Percentiles rank a stretch among this genome's conserved stretches.
phyloP scores from a whole-genome alignment of 2,329 filamentous ascomycete species.

The Ascochyta viciae-villosae region DNA sequence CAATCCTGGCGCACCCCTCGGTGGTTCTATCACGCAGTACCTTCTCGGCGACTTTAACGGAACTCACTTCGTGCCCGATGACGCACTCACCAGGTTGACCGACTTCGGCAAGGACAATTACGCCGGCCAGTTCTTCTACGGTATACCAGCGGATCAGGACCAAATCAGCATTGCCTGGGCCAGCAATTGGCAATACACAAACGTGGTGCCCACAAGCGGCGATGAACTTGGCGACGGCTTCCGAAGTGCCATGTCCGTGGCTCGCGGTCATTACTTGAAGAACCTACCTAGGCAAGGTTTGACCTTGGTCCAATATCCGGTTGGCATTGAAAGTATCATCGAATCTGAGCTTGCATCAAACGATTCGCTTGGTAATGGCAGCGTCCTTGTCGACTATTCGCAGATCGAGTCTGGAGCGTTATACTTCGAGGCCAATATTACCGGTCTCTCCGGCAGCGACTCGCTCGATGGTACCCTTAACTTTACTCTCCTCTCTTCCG shows the following conservation, averaged over 20 bases:
- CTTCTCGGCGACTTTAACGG: conserved; percentile 68
- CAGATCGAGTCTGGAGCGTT: conserved; percentile 59
- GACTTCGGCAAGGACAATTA: conserved; percentile 63
- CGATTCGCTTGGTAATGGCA: conserved; percentile 57
- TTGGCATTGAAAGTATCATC: conserved; percentile 58
- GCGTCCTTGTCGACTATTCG: conserved; percentile 60
- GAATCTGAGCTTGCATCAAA: conserved; percentile 53
- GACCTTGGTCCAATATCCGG: conserved; percentile 59
- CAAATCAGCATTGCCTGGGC: conserved; percentile 64
- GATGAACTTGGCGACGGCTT: conserved; percentile 55
- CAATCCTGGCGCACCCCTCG: conserved; percentile 64
- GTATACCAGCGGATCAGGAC: conserved; percentile 50
- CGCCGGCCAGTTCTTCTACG: conserved; percentile 63
- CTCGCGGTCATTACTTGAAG: conserved; percentile 60
- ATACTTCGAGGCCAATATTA: conserved; percentile 63
- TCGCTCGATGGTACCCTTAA: conserved; percentile 54
- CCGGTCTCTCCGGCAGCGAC: conserved; percentile 44
- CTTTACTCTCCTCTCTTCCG: conserved; percentile 61
- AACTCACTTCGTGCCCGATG: conserved; percentile 63
- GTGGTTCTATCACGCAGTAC: conserved; percentile 64
- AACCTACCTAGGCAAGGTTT: conserved; percentile 60
- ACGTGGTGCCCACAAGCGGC: conserved; percentile 61
- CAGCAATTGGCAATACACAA: conserved; percentile 66
- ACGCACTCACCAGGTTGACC: conserved; percentile 51
- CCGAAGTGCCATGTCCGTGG: conserved; percentile 60